Base-by-base conservation (phyloP, 202 grass and related monocot genomes). In the Sporobolus alterniflorus region DNA sequence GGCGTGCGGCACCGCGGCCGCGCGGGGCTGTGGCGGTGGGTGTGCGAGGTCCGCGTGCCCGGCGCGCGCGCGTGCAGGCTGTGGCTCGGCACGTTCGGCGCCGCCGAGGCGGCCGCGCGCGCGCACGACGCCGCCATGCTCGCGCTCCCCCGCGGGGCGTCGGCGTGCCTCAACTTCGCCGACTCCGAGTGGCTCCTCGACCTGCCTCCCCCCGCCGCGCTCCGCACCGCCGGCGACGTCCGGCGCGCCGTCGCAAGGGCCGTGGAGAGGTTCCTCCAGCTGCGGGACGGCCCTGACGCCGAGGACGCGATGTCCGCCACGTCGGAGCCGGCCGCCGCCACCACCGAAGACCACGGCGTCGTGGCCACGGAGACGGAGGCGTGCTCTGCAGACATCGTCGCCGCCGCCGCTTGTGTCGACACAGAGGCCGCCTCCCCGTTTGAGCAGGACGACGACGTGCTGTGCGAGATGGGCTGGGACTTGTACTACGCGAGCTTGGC, bases 1-100 rank as follows among this genome's bases (percentile, higher is more conserved):
- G 94, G 94, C 1, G 82, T 94, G 76, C 87, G 94, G 3, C 89
- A n/a, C n/a, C n/a, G n/a, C n/a, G n/a, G n/a, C n/a, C n/a, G n/a
- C n/a, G n/a, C n/a, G n/a, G n/a, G n/a, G n/a, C n/a, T n/a, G n/a
- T n/a, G n/a, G n/a, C n/a, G n/a, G n/a, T n/a, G n/a, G n/a, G n/a
- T n/a, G n/a, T n/a, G n/a, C n/a, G n/a, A n/a, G n/a, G n/a, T n/a
- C n/a, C n/a, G n/a, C n/a, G n/a, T n/a, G n/a, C n/a, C n/a, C n/a
- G n/a, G n/a, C n/a, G n/a, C n/a, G n/a, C n/a, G n/a, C n/a, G n/a
- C n/a, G n/a, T n/a, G n/a, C n/a, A n/a, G n/a, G n/a, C n/a, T n/a
- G n/a, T n/a, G n/a, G n/a, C n/a, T n/a, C n/a, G n/a, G n/a, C n/a
- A 91, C 88, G 20, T 94, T 91, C 71, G 64, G 31, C 41, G 72